These are phyloP conservation scores for Tulasnella sp. DNA, from an alignment of 768 basidiomycete genomes.

Conservation along the genomic window DNA sequence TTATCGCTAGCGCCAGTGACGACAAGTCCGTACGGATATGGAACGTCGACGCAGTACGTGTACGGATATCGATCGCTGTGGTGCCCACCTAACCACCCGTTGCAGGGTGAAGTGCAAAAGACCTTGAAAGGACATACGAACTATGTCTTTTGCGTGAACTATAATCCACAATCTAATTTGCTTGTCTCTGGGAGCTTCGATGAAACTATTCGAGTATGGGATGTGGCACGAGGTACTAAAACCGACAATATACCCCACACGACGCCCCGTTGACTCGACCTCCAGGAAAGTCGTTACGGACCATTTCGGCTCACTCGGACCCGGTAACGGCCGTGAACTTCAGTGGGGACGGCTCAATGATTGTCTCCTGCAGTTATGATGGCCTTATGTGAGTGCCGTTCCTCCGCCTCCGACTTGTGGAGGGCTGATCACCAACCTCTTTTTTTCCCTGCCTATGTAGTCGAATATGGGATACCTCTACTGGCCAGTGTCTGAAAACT, in stretches of 20 bases:
- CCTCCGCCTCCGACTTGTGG: neutral
- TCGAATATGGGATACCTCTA: conserved; percentile 94
- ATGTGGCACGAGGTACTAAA: conserved; percentile 68
- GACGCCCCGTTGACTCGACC: neutral
- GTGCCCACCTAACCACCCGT: conserved; percentile 12
- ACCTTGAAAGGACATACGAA: conserved; percentile 78
- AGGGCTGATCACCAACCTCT: neutral
- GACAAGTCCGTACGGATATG: conserved; percentile 83
- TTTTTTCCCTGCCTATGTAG: conserved; percentile 32
- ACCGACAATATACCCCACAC: neutral
- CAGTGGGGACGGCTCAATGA: conserved; percentile 88
- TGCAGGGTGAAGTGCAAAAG: conserved; percentile 47
- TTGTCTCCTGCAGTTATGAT: conserved; percentile 93
- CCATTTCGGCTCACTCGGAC: conserved; percentile 91
- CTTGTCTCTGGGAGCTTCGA: conserved; percentile 91
- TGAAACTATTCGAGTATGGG: conserved; percentile 95
- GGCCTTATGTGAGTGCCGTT: conserved; percentile 67
- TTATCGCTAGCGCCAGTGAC: conserved; percentile 85
- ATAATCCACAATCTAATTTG: conserved; percentile 79
- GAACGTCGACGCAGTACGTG: conserved; percentile 51
- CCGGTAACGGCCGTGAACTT: conserved; percentile 91
- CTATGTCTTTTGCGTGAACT: conserved; percentile 89
- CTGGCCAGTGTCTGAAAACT: conserved; percentile 95
- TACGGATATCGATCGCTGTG: neutral
- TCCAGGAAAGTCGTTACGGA: conserved; percentile 69